phyloP scores from a whole-genome alignment of 257 asterid genomes.

The Lithospermum erythrorhizon region DNA sequence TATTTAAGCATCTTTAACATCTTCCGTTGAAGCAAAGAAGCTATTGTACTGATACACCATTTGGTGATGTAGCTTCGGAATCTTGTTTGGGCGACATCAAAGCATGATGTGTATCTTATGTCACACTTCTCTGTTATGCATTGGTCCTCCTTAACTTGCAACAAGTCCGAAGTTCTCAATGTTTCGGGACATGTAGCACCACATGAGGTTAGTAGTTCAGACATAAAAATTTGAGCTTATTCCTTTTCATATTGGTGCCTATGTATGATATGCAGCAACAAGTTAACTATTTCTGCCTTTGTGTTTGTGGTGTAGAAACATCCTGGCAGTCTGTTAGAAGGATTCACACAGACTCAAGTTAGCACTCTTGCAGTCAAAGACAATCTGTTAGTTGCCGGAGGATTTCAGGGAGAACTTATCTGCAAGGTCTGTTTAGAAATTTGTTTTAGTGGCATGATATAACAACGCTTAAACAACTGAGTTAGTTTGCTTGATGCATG shows the following conservation, averaged over 20 bases:
- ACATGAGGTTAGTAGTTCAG: slow-evolving; percentile 44
- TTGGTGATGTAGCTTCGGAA: slow-evolving; percentile 60
- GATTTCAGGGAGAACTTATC: slow-evolving; percentile 90
- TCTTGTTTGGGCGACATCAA: slow-evolving; percentile 87
- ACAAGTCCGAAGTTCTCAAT: slow-evolving; percentile 66
- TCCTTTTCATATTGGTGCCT: neutral
- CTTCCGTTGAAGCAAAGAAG: neutral
- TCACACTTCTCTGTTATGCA: slow-evolving; percentile 75
- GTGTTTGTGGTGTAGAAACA: slow-evolving; percentile 47
- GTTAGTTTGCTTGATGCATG: neutral
- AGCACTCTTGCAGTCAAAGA: slow-evolving; percentile 89
- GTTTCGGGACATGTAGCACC: slow-evolving; percentile 84
- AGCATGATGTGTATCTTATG: slow-evolving; percentile 85
- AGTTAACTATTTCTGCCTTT: neutral
- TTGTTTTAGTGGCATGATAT: neutral
- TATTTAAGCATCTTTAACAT: too few relatives aligned
- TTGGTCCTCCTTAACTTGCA: slow-evolving; percentile 67
- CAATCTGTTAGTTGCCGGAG: slow-evolving; percentile 88
- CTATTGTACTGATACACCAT: neutral
- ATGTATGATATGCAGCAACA: neutral
- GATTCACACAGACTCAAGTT: slow-evolving; percentile 89
- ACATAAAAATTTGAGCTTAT: neutral
- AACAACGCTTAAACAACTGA: neutral
- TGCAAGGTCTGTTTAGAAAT: slow-evolving; percentile 33
- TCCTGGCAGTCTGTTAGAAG: slow-evolving; percentile 88